Conservation (phyloP, 2,329 filamentous ascomycete species). For the Emergomyces pasteurianus region DNA sequence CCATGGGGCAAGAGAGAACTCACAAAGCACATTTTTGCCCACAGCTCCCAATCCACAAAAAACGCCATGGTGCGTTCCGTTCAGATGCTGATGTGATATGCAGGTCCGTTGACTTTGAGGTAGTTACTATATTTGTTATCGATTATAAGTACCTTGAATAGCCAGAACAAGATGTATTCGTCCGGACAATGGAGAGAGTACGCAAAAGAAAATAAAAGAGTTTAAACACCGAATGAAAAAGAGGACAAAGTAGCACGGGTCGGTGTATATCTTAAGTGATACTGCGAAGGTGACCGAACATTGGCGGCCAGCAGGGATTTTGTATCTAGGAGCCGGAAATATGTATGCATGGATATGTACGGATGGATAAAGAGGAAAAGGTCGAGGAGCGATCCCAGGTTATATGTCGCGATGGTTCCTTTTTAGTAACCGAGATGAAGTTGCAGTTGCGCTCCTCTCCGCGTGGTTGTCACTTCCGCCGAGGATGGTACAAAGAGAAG, state of each 20-base stretch:
- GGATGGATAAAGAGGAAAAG: neutral
- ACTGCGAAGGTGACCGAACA: neutral
- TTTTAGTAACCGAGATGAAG: neutral
- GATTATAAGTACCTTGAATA: neutral
- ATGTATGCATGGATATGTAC: neutral
- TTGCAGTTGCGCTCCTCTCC: neutral
- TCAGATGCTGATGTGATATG: neutral
- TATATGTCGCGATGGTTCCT: neutral
- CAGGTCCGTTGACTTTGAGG: neutral
- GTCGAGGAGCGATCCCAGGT: neutral
- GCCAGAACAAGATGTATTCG: neutral
- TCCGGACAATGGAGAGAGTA: neutral
- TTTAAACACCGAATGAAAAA: too few relatives aligned
- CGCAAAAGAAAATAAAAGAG: too few relatives aligned
- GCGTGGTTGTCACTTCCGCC: neutral
- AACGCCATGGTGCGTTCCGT: constrained; percentile 34
- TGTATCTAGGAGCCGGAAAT: neutral
- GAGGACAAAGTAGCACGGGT: neutral
- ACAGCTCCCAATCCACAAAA: constrained; percentile 62
- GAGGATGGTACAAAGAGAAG: neutral
- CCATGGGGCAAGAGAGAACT: constrained; percentile 27
- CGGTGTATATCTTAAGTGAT: neutral
- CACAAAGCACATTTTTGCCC: constrained; percentile 87
- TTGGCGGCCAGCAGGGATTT: neutral
- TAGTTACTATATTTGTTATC: neutral